Evolutionary conservation across 179 eudicot species (phyloP), one percentile per base, ranked within the genome.

Genomic region (Patellifolia procumbens): DNA sequence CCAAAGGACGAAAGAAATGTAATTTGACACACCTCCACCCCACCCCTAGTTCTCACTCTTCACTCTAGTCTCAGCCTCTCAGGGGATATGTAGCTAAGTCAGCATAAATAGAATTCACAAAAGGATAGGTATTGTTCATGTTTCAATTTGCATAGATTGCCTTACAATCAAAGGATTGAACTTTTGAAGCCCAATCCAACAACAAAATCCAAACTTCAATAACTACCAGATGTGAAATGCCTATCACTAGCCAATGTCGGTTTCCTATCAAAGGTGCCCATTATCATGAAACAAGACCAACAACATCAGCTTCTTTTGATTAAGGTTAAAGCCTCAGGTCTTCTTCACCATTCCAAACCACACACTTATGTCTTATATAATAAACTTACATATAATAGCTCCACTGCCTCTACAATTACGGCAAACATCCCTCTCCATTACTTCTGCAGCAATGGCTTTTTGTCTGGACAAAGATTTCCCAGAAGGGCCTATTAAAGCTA

Each of bases 321-420:
- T 19, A 16, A 17, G 56, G 22, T 20, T 51, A 51, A 11, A 51
- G 2, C 19, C 10, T 10, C 19, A 51, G n/a, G 2, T 22, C 53
- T 17, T 7, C 4, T 4, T 2, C 7, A 2, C 5, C 6, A 13
- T 6, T 5, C 8, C 26, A 46, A 35, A 45, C 0, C n/a, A 67
- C 31, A 46, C 15, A 7, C 3, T 3, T n/a, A n/a, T n/a, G 15
- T n/a, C 12, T 28, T 49, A 58, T 22, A 58, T 5, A 61, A 72
- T 17, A 53, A 2, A 86, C 97, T 88, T 78, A 94, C 98, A 94
- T 49, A 94, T 91, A 59, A 94, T 79, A 78, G 98, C 97, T 73
- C 98, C 98, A 76, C 88, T 89, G n/a, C 98, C 98, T 37, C 77
- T 52, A 81, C 98, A 94, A 72, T 94, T 94, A 58, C 97, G 91